Evolutionary conservation across 2,329 filamentous ascomycete species (phyloP).

Genomic region (Cercospora zeina): DNA sequence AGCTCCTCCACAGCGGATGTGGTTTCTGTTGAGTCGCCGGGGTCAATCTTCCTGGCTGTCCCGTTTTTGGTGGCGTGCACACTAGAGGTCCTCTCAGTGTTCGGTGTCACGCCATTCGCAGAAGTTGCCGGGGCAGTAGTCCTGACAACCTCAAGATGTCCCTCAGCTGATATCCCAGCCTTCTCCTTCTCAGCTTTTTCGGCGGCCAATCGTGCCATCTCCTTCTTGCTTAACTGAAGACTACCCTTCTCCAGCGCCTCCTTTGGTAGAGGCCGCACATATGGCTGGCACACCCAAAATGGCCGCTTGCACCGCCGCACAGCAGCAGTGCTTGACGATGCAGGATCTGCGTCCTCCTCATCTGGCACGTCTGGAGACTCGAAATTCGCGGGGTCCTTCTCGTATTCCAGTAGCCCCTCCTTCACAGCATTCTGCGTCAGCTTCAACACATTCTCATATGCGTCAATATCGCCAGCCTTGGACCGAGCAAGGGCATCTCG

Average conservation of each 20-base stretch:
- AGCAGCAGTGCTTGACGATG: constrained; percentile 53
- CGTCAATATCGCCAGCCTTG: constrained; percentile 68
- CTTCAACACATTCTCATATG: constrained; percentile 72
- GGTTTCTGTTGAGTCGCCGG: neutral
- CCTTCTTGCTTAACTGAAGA: constrained; percentile 40
- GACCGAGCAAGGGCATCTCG: constrained; percentile 77
- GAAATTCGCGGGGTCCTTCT: constrained; percentile 45
- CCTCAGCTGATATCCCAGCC: constrained; percentile 34
- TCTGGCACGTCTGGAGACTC: constrained; percentile 31
- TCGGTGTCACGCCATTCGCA: neutral
- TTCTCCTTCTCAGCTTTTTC: constrained; percentile 35
- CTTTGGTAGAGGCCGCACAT: constrained; percentile 79
- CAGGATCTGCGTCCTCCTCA: constrained; percentile 30
- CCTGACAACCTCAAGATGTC: constrained; percentile 33
- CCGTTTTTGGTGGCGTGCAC: constrained; percentile 23
- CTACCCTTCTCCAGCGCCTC: constrained; percentile 61
- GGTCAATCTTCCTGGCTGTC: neutral
- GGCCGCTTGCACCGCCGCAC: constrained; percentile 74
- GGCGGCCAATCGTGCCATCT: constrained; percentile 35
- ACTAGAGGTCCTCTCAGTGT: neutral
- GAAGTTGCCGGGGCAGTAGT: neutral
- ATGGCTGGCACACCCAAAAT: constrained; percentile 88
- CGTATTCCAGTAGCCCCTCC: constrained; percentile 68
- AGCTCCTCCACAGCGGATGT: constrained; percentile 11
- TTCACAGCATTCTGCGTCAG: constrained; percentile 76